phyloP scores from a whole-genome alignment of 257 asterid species.

The Salvia miltiorrhiza region DNA sequence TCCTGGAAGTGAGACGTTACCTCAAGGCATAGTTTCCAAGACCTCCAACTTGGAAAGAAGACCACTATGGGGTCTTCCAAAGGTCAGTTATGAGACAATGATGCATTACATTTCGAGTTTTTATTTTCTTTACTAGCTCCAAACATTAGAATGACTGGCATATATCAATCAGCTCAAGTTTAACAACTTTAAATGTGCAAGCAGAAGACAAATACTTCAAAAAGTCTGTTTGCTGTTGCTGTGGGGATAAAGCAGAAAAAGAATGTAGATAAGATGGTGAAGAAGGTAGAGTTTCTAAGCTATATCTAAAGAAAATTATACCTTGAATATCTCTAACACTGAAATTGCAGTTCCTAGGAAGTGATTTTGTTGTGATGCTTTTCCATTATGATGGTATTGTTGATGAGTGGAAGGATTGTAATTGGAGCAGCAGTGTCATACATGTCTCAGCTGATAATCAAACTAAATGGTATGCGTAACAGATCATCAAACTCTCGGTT shows the following conservation, averaged over 20 bases:
- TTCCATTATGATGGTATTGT: slow-evolving; percentile 84
- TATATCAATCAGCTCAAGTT: too few species aligned
- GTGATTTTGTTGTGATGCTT: slow-evolving; percentile 76
- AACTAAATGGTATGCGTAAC: slow-evolving; percentile 67
- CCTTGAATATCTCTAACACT: neutral
- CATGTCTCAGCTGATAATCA: slow-evolving; percentile 72
- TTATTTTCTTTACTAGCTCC: too few species aligned
- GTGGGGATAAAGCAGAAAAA: slow-evolving; percentile 78
- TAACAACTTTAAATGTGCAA: slow-evolving; percentile 6
- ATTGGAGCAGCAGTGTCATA: slow-evolving; percentile 59
- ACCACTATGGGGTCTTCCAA: slow-evolving; percentile 81
- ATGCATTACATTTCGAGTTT: neutral
- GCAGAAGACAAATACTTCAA: slow-evolving; percentile 44
- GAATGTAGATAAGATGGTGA: slow-evolving; percentile 57
- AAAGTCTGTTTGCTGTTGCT: slow-evolving; percentile 57
- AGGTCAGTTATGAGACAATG: slow-evolving; percentile 38
- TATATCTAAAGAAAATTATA: neutral
- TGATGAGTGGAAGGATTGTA: slow-evolving; percentile 65
- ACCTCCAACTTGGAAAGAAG: slow-evolving; percentile 74
- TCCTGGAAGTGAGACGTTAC: slow-evolving; percentile 71
- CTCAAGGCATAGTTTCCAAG: slow-evolving; percentile 59
- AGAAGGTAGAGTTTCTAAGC: slow-evolving; percentile 41
- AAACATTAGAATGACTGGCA: too few species aligned
- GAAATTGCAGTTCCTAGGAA: slow-evolving; percentile 55
- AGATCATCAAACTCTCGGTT: neutral